These are phyloP conservation scores for Pseudotulostoma volvatum DNA, from an alignment of 495 filamentous ascomycete species.

Conservation along the genomic window DNA sequence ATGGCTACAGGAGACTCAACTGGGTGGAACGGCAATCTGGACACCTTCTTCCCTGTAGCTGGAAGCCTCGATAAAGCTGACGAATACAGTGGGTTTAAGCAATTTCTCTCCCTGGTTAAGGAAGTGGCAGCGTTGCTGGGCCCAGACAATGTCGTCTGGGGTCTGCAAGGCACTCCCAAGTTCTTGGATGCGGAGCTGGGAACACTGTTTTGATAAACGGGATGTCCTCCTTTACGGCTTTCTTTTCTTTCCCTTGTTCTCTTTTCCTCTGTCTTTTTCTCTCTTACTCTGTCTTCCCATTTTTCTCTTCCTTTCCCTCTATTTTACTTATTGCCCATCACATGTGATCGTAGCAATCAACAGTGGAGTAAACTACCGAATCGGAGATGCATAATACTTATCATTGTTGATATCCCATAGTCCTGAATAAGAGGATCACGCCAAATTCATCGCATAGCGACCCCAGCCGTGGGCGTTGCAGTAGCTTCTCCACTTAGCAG, in stretches of 20 bases:
- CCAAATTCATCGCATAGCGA: too few relatives aligned
- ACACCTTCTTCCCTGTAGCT: constrained; percentile 26
- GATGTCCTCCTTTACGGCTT: too few relatives aligned
- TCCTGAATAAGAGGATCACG: too few relatives aligned
- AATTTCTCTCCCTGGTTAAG: constrained; percentile 20
- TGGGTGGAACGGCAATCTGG: constrained; percentile 24
- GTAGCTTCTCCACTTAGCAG: constrained; percentile 27
- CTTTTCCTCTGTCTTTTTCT: not conserved
- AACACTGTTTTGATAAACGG: constrained; percentile 15
- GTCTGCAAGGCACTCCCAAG: constrained; percentile 1
- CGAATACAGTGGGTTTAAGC: constrained; percentile 14
- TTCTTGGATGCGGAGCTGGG: constrained; percentile 18
- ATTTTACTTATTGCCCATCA: too few relatives aligned
- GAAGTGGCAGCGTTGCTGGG: constrained; percentile 16
- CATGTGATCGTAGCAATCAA: too few relatives aligned
- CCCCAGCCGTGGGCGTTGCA: too few relatives aligned
- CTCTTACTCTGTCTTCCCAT: too few relatives aligned
- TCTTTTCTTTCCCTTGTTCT: constrained; percentile 2
- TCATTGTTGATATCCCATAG: too few relatives aligned
- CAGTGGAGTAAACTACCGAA: too few relatives aligned
- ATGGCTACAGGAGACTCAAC: constrained; percentile 15
- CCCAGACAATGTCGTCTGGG: constrained; percentile 1
- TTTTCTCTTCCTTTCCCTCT: too few relatives aligned
- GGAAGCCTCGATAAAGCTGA: constrained; percentile 1
- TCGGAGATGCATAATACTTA: too few relatives aligned